A percentile compares a stretch with the other conserved stretches of the same genome.
These are phyloP conservation scores for Penicillium sp. DNA, from an alignment of 2,329 filamentous ascomycete species.

Conservation along the genomic window DNA sequence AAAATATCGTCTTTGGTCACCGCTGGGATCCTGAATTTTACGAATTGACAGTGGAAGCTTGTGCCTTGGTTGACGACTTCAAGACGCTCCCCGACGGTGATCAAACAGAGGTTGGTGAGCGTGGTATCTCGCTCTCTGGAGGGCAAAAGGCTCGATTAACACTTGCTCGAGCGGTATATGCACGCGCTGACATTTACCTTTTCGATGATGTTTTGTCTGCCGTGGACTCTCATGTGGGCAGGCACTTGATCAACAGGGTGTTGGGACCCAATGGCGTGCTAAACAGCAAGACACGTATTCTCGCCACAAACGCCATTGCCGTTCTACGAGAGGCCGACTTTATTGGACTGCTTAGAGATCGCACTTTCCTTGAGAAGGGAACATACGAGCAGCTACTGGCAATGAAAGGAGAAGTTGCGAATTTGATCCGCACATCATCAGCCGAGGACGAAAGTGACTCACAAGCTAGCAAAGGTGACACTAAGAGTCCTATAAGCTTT, in stretches of 20 bases:
- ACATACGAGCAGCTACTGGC: conserved; percentile 88
- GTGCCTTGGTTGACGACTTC: conserved; percentile 87
- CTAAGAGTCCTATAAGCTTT: conserved; percentile 58
- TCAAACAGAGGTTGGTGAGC: conserved; percentile 92
- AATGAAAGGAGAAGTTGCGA: conserved; percentile 86
- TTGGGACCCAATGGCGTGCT: conserved; percentile 81
- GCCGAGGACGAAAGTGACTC: conserved; percentile 40
- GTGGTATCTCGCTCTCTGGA: conserved; percentile 91
- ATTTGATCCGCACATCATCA: conserved; percentile 70
- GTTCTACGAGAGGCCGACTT: conserved; percentile 86
- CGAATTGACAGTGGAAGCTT: conserved; percentile 85
- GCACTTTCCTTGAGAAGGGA: conserved; percentile 78
- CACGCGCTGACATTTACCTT: conserved; percentile 91
- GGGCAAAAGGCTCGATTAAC: conserved; percentile 94
- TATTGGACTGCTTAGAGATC: conserved; percentile 79
- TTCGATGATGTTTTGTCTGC: conserved; percentile 93
- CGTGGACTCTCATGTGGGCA: conserved; percentile 95
- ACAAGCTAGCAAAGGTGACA: conserved; percentile 52
- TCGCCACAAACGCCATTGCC: conserved; percentile 92
- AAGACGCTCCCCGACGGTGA: conserved; percentile 90
- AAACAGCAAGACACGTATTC: conserved; percentile 78
- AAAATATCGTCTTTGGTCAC: conserved; percentile 96
- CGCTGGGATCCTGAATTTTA: conserved; percentile 92
- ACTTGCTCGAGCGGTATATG: conserved; percentile 89
- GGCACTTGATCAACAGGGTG: conserved; percentile 91